A percentile compares a stretch with the other conserved stretches of the same genome.
These are phyloP conservation scores for Chlamydomonas schloesseri DNA, from an alignment of 139 green algal species.

Conservation along the genomic window DNA sequence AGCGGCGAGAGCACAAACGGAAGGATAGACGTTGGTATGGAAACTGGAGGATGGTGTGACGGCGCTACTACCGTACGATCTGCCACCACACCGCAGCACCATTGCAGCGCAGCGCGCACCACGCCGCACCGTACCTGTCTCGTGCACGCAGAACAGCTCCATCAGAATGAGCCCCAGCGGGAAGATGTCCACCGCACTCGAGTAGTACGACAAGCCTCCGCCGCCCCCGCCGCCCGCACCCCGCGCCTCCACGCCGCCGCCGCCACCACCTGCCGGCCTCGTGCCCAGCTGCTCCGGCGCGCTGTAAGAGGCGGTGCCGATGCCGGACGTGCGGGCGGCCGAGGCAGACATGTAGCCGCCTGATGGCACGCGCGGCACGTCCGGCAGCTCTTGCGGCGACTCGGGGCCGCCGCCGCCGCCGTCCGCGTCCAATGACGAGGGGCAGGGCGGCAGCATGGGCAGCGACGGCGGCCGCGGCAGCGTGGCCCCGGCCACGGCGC, in stretches of 20 bases:
- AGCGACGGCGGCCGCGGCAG: not conserved
- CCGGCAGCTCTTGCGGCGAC: not conserved
- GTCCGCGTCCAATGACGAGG: not conserved
- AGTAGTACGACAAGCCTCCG: not conserved
- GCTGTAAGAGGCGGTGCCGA: slow-evolving; percentile 35
- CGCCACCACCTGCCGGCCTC: not conserved
- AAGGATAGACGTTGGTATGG: too few species aligned
- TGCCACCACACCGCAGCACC: not conserved
- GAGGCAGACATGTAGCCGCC: not conserved
- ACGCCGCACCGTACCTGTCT: slow-evolving; percentile 44
- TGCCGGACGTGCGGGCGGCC: not conserved
- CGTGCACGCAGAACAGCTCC: slow-evolving; percentile 55
- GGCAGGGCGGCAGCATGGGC: not conserved
- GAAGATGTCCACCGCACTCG: slow-evolving; percentile 27
- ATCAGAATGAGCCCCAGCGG: slow-evolving; percentile 60
- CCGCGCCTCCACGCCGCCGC: too few species aligned
- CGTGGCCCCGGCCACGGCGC: not conserved
- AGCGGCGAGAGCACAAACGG: not conserved
- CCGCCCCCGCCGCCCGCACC: not conserved
- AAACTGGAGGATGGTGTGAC: too few species aligned
- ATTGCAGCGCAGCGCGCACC: too few species aligned
- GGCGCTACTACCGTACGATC: too few species aligned
- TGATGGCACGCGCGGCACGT: not conserved
- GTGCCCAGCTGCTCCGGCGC: slow-evolving; percentile 25
- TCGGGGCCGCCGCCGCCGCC: not conserved